phyloP scores from a whole-genome alignment of 2,329 filamentous ascomycete species.

The Uncinocarpus reesii region DNA sequence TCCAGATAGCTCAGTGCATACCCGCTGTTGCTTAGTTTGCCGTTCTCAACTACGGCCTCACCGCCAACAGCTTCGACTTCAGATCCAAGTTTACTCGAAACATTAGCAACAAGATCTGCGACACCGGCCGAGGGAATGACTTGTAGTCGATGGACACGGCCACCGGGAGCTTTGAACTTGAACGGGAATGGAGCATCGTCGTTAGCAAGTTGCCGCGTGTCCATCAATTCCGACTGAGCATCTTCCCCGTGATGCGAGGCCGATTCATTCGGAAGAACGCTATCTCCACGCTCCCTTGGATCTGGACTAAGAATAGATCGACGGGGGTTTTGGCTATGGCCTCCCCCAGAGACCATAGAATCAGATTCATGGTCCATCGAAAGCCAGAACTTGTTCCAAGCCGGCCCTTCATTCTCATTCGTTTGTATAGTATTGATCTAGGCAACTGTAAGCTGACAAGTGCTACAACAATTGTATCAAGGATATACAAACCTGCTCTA shows the following conservation, averaged over 20 bases:
- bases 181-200: constrained; percentile 82
- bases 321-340: constrained; percentile 56
- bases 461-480: background rate
- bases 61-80: constrained; percentile 81
- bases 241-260: constrained; percentile 83
- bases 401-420: constrained; percentile 81
- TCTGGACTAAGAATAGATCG: constrained; percentile 78
- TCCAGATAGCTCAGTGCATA: constrained; percentile 94
- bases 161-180: constrained; percentile 97
- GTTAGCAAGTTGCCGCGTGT: constrained; percentile 44
- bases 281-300: constrained; percentile 62
- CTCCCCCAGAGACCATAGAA: constrained; percentile 89
- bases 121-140: constrained; percentile 72
- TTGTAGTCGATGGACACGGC: constrained; percentile 85
- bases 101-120: constrained; percentile 62
- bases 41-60: constrained; percentile 64
- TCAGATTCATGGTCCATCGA: constrained; percentile 91
- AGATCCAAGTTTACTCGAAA: constrained; percentile 71
- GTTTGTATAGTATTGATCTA: constrained; percentile 83
- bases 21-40: constrained; percentile 62
- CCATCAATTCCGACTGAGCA: constrained; percentile 56
- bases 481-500: constrained; percentile 64
- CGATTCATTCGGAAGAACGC: constrained; percentile 84
- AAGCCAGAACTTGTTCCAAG: constrained; percentile 99
- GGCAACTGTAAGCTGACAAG: background rate